Conservation (phyloP, 495 filamentous ascomycete genomes). For the Lophiostoma macrostomum region DNA sequence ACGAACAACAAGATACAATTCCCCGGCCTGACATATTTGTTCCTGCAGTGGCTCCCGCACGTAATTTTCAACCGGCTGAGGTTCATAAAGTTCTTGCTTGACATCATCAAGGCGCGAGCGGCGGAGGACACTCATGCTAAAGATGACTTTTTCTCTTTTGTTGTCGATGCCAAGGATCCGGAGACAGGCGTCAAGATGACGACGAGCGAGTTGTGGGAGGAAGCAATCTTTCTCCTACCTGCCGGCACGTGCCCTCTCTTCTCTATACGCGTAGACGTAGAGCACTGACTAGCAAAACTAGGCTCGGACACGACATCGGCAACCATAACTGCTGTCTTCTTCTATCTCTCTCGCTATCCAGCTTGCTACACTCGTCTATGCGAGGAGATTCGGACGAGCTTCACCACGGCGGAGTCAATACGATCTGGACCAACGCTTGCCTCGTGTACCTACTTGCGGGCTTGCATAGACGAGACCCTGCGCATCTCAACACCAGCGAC, state of each 20-base stretch:
- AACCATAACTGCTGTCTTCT: constrained; percentile 5
- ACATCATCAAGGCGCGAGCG: background rate
- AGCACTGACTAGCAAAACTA: background rate
- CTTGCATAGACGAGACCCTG: constrained; percentile 17
- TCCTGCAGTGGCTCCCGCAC: background rate
- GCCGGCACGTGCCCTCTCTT: background rate
- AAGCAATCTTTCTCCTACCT: constrained; percentile 1
- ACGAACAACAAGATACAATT: background rate
- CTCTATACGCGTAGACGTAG: background rate
- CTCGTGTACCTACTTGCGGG: constrained; percentile 11
- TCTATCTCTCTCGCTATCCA: constrained; percentile 11
- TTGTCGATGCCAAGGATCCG: background rate
- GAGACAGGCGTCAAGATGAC: background rate
- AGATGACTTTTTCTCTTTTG: constrained; percentile 11
- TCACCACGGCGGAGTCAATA: constrained; percentile 1
- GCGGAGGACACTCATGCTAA: constrained; percentile 1
- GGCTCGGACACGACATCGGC: constrained; percentile 4
- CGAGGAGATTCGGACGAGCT: constrained; percentile 1
- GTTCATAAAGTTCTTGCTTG: background rate
- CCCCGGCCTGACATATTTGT: background rate
- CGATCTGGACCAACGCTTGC: background rate
- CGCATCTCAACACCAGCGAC: constrained; percentile 8
- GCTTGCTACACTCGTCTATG: background rate
- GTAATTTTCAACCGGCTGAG: background rate
- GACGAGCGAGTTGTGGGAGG: background rate